Evolutionary conservation across 371 early-diverging fungal species (phyloP), one percentile per base, ranked within the genome.

Genomic region (Circinella umbellata): DNA sequence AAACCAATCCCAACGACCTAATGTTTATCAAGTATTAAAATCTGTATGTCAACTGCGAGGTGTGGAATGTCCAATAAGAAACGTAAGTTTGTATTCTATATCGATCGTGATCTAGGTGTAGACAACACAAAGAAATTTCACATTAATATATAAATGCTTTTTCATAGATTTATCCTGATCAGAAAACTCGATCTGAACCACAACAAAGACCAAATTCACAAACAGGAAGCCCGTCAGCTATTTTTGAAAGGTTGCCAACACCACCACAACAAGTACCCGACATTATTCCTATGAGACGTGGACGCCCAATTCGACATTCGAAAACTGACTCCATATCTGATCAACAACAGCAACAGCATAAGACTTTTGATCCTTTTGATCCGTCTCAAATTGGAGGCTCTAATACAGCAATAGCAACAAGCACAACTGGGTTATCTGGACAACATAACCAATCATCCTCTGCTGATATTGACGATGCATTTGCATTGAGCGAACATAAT

Each of bases 271-370:
- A 80, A 67, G 65, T 81, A 20, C 82, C 76, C 18, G 72, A 69
- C 34, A 88, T 91, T 55, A 84, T 83, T 42, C 92, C 93, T 4
- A 92, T 92, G 93, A 84, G 93, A 18, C 84, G 93, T 64, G 93
- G 93, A 48, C 84, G 93, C 14, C 92, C 91, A 14, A 80, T 83
- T 6, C 78, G 86, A 63, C 73, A 65, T n/a, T 64, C 69, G 36
- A 73, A 60, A 39, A 35, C 70, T 4, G 48, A 57, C 14, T 67
- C 71, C 18, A 61, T 60, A 51, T 18, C 63, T 13, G 20, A 48
- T n/a, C 47, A 47, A 47, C 27, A 27, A 42, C 42, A 11, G 42
- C 42, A 42, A 11, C 42, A 42, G 9, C 6, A 9, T 42, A 49
- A 61, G n/a, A 37, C 36, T 1, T 65, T 64, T 65, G 66, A 63